Evolutionary conservation across 768 basidiomycete genomes (phyloP).

Genomic region (Lactarius vividus): DNA sequence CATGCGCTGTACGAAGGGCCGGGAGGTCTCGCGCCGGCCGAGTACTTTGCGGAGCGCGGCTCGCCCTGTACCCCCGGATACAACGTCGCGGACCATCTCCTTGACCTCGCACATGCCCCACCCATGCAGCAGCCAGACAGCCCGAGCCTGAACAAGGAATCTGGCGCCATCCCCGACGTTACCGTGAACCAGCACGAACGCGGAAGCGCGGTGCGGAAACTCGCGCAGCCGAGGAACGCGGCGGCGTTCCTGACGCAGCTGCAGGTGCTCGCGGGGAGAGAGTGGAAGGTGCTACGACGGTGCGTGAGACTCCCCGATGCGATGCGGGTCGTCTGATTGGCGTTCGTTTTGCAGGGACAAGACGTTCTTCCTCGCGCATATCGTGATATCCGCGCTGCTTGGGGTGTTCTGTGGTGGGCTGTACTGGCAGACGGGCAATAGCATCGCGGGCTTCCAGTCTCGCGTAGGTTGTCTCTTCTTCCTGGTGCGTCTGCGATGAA

Average conservation of each 20-base stretch:
- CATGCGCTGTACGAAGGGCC: slow-evolving; percentile 43
- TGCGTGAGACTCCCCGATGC: slow-evolving; percentile 33
- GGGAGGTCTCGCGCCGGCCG: slow-evolving; percentile 66
- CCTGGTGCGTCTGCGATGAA: slow-evolving; percentile 47
- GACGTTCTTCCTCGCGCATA: slow-evolving; percentile 77
- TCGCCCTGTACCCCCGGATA: slow-evolving; percentile 70
- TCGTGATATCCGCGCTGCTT: slow-evolving; percentile 62
- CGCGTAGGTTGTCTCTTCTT: slow-evolving; percentile 95
- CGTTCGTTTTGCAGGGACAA: slow-evolving; percentile 56
- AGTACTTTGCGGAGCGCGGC: slow-evolving; percentile 51
- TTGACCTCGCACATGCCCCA: slow-evolving; percentile 79
- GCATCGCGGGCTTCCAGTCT: slow-evolving; percentile 91
- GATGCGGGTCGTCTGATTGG: neutral
- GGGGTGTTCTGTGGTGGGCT: slow-evolving; percentile 90
- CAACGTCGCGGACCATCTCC: slow-evolving; percentile 89
- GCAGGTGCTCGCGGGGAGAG: slow-evolving; percentile 74
- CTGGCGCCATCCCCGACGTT: neutral
- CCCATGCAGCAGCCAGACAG: slow-evolving; percentile 48
- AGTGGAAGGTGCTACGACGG: slow-evolving; percentile 80
- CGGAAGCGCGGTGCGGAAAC: slow-evolving; percentile 24
- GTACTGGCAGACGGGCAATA: slow-evolving; percentile 75
- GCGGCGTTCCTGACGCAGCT: slow-evolving; percentile 89
- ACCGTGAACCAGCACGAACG: neutral
- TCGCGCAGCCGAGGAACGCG: slow-evolving; percentile 43
- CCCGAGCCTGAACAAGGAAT: slow-evolving; percentile 14